These are phyloP conservation scores for Pleoardoris graminearum DNA, from an alignment of 2,329 filamentous ascomycete genomes.

Conservation along the genomic window DNA sequence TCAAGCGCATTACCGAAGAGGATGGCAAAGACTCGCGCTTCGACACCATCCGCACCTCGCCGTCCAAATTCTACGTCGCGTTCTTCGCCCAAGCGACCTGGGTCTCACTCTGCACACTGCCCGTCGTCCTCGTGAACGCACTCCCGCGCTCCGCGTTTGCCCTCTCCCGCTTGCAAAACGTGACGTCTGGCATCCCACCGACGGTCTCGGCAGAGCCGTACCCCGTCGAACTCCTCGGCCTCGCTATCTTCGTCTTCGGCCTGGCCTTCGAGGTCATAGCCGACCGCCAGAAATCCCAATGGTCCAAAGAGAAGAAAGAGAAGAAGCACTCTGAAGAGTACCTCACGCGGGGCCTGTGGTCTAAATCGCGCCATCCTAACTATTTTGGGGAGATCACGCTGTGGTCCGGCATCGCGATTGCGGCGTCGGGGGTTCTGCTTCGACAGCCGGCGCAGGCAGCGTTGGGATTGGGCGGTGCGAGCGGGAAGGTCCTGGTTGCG, in stretches of 20 bases:
- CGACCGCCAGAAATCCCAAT: constrained; percentile 66
- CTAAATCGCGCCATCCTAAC: constrained; percentile 65
- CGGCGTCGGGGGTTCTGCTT: constrained; percentile 60
- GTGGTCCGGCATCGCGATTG: constrained; percentile 68
- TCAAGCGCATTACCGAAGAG: constrained; percentile 59
- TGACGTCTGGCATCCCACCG: constrained; percentile 49
- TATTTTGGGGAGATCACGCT: constrained; percentile 73
- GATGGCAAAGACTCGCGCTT: constrained; percentile 65
- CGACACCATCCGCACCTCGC: constrained; percentile 57
- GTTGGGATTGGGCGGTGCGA: constrained; percentile 55
- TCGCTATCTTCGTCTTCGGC: constrained; percentile 62
- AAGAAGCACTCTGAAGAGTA: constrained; percentile 72
- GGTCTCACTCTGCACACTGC: constrained; percentile 69
- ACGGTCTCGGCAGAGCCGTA: constrained; percentile 46
- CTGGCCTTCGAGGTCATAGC: constrained; percentile 64
- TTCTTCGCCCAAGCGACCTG: constrained; percentile 67
- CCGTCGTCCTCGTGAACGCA: constrained; percentile 66
- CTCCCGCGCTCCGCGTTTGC: constrained; percentile 58
- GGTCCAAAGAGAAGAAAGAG: constrained; percentile 63
- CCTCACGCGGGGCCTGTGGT: constrained; percentile 65
- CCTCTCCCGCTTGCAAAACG: constrained; percentile 13
- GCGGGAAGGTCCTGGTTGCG: constrained; percentile 51
- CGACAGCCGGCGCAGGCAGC: constrained; percentile 59
- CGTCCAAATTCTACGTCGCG: constrained; percentile 58
- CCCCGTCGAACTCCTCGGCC: constrained; percentile 60